Conservation (phyloP, 306 rosid genomes). For the Dalbergia cochinchinensis region DNA sequence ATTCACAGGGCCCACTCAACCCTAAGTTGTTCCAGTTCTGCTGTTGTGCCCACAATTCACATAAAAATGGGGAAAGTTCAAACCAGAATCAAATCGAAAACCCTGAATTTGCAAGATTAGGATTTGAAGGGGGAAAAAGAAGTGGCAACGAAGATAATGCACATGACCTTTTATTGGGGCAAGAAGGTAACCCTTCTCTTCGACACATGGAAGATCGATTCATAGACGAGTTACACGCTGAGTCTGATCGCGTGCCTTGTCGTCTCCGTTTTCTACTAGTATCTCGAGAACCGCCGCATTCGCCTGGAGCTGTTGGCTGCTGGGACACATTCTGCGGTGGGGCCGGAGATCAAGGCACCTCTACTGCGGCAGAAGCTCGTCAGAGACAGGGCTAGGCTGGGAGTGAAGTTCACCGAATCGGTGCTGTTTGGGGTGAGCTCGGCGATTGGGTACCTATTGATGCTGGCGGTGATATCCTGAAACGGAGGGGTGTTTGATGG, state of each 20-base stretch:
- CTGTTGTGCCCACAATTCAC: too few relatives aligned
- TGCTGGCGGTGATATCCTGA: slow-evolving; percentile 90
- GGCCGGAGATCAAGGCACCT: slow-evolving; percentile 60
- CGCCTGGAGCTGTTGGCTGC: slow-evolving; percentile 61
- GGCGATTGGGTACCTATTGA: slow-evolving; percentile 86
- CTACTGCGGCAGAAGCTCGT: slow-evolving; percentile 49
- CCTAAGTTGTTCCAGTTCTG: too few relatives aligned
- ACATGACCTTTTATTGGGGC: slow-evolving; percentile 99
- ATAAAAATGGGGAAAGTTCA: background rate
- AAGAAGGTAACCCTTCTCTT: slow-evolving; percentile 69
- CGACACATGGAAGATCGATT: slow-evolving; percentile 76
- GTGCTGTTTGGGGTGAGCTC: slow-evolving; percentile 76
- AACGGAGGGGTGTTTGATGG: slow-evolving; percentile 91
- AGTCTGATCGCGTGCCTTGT: slow-evolving; percentile 72
- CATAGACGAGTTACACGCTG: slow-evolving; percentile 70
- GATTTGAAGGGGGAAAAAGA: background rate
- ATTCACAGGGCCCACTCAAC: too few relatives aligned
- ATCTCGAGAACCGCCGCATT: slow-evolving; percentile 74
- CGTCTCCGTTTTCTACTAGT: slow-evolving; percentile 77
- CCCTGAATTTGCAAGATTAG: background rate
- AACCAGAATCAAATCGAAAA: background rate
- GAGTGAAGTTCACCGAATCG: slow-evolving; percentile 62
- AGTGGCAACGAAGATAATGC: slow-evolving; percentile 77
- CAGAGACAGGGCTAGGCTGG: slow-evolving; percentile 44
- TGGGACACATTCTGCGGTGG: slow-evolving; percentile 37